Evolutionary conservation across 1,139 yeast genomes (phyloP), one percentile per base, ranked within the genome.

Genomic region (Taphrina pruni): DNA sequence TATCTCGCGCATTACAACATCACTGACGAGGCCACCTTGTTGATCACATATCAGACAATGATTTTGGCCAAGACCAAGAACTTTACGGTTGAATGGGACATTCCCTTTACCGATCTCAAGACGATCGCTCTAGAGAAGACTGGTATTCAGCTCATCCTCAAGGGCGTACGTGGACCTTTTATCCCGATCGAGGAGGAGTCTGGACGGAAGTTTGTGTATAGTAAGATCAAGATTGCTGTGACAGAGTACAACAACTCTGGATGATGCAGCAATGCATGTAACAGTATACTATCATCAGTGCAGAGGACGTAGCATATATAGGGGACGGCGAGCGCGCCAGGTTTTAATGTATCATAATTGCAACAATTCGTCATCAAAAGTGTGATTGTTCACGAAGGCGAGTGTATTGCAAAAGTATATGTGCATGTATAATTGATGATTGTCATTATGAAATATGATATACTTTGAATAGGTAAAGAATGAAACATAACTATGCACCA

Each of bases 1-100:
- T 95, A 94, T 75, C 81, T 94, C 71, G 96, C 97, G 0, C 99
- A 95, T 78, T 85, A 90, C 73, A 84, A 90, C 17, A 80, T 93
- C 65, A 96, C 96, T 6, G 77, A 77, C 21, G 96, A 90, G 71
- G 83, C 85, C 76, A 89, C 89, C 3, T 87, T 91, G 1, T 79
- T 94, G 70, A 87, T 95, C 3, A 90, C 97, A 0, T 87, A 86
- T 79, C 85, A 81, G 72, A 84, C 88, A 71, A 88, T 95, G 56
- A 77, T 92, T 67, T 82, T 93, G 75, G 83, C 92, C 73, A 86
- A 87, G 50, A 83, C 92, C n/a, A 85, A 87, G 56, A 81, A 82
- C 0, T 78, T 89, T 79, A 82, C 82, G 39, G 80, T 86, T 0
- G 86, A 84, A 70, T 90, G 97, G 96, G 83, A 83, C 38, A 84